These are phyloP conservation scores for Xylaria sp. DNA, from an alignment of 495 filamentous ascomycete genomes.

Conservation along the genomic window DNA sequence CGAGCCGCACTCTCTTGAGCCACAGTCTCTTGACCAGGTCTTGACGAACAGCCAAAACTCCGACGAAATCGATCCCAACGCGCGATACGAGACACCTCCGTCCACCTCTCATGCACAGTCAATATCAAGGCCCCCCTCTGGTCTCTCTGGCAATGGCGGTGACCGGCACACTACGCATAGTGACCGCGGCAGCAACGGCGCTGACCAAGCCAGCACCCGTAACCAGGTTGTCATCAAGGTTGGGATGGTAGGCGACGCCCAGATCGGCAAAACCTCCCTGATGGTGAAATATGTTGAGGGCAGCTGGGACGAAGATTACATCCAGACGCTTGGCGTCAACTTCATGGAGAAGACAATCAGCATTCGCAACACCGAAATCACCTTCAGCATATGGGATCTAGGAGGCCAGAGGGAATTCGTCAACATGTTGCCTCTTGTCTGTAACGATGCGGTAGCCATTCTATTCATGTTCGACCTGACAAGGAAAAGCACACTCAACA, in stretches of 20 bases:
- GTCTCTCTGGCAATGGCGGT: conserved; percentile 52
- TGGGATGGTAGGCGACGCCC: conserved; percentile 98
- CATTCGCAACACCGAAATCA: conserved; percentile 99
- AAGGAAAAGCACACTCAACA: conserved; percentile 96
- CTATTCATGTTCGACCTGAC: conserved; percentile 99
- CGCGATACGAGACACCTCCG: conserved; percentile 51
- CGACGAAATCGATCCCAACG: conserved; percentile 49
- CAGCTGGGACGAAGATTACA: conserved; percentile 99
- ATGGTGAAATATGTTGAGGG: conserved; percentile 99
- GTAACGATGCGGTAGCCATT: conserved; percentile 98
- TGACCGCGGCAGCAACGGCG: conserved; percentile 47
- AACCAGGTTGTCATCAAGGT: conserved; percentile 98
- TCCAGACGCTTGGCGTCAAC: conserved; percentile 97
- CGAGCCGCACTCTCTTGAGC: too few species aligned
- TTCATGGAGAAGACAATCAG: conserved; percentile 99
- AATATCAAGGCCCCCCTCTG: conserved; percentile 58
- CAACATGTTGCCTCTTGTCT: conserved; percentile 98
- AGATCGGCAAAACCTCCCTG: conserved; percentile 97
- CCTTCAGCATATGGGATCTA: conserved; percentile 98
- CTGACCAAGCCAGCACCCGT: conserved; percentile 61
- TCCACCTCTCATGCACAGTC: conserved; percentile 42
- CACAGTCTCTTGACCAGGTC: conserved; percentile 49
- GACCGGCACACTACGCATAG: conserved; percentile 38
- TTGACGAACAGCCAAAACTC: conserved; percentile 41
- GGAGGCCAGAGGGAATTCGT: conserved; percentile 98